Conservation (phyloP, 805 yeast genomes). For the Metschnikowia gelsemii region DNA sequence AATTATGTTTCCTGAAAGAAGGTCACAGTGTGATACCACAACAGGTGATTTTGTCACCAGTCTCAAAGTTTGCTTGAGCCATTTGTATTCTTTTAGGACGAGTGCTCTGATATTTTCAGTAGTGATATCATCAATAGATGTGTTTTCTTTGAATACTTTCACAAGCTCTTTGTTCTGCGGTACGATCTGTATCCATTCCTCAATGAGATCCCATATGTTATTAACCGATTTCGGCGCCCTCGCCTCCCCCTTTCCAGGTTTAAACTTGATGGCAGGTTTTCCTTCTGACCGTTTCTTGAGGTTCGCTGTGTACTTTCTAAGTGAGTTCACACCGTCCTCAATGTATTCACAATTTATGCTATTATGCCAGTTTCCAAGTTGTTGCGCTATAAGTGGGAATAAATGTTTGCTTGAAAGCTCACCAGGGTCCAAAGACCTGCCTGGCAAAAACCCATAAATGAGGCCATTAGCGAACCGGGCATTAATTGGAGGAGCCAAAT, state of each 20-base stretch:
- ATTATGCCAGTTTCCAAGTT: conserved; percentile 71
- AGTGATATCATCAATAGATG: conserved; percentile 22
- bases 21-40: conserved; percentile 70
- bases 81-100: conserved; percentile 50
- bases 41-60: conserved; percentile 44
- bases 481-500: conserved; percentile 66
- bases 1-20: conserved; percentile 71
- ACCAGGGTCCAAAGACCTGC: conserved; percentile 55
- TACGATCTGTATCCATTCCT: conserved; percentile 60
- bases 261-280: neutral
- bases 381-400: conserved; percentile 60
- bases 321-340: conserved; percentile 44
- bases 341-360: conserved; percentile 46
- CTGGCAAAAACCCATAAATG: conserved; percentile 66
- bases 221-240: conserved; percentile 27
- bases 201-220: conserved; percentile 59
- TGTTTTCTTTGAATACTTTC: conserved; percentile 36
- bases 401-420: conserved; percentile 50
- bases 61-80: conserved; percentile 47
- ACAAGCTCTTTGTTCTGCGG: conserved; percentile 49
- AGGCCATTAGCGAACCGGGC: conserved; percentile 72
- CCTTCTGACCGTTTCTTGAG: conserved; percentile 16
- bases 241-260: conserved; percentile 6
- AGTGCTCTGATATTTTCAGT: conserved; percentile 35
- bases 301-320: conserved; percentile 31